Base-by-base conservation (phyloP, 257 asterid genomes). In the Scutellaria minor region DNA sequence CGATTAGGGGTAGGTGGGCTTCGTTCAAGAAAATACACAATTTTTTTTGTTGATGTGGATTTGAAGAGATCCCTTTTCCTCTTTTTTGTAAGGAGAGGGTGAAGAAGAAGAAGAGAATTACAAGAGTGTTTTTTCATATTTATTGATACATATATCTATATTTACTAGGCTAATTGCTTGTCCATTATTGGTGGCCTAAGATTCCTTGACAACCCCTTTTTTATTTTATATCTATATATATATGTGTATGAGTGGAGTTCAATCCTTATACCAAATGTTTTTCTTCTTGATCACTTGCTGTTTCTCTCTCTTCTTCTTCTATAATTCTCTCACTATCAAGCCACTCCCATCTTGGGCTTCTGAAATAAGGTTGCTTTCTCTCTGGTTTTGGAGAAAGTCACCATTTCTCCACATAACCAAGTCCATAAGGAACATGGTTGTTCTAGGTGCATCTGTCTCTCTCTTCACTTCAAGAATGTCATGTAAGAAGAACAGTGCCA, bases 251-350 rank as follows among this genome's bases (percentile, higher is more conserved):
- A 79, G 78, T 83, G 82, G 79, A 60, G 50, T 80, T 75, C 74
- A 70, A 77, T 59, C 78, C 77, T 46, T 68, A 66, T 68, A 68
- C 50, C 88, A 84, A 83, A 92, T 92, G 96, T 82, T 85, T 83
- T 77, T 88, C 89, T 84, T 92, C 81, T 83, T 88, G 85, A 79
- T 92, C 81, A 81, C 91, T 68, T 85, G 93, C 66, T 84, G 72
- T 62, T 84, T 88, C 80, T 82, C 90, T 79, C 78, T 90, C 84
- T 65, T 86, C 77, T 66, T 92, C 77, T 81, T 90, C 81, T 82
- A 74, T 82, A 84, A 84, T 75, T 88, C 92, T 75, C 85, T 92
- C 20, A 40, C 89, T 40, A 75, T 82, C 63, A 85, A 84, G 50
- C 91, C 89, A 24, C 85, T 87, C 64, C 96, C 96, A 3, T 24